phyloP scores from a whole-genome alignment of 1,284 basidiomycete genomes.

The Mycosarcoma maydis region DNA sequence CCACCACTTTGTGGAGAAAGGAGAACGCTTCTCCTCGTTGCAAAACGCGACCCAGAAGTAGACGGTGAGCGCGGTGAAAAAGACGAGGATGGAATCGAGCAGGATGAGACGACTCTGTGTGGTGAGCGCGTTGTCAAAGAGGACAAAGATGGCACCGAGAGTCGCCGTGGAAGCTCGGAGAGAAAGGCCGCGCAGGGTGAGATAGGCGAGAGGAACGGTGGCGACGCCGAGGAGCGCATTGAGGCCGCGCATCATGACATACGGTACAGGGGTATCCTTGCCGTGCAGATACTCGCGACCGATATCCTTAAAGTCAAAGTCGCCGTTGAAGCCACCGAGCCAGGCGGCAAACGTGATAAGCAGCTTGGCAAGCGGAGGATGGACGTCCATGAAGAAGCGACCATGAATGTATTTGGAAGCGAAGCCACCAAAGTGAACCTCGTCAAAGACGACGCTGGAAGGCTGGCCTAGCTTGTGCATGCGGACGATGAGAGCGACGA shows the following conservation, averaged over 20 bases:
- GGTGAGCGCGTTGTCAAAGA: constrained; percentile 94
- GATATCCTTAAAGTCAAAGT: constrained; percentile 97
- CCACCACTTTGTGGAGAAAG: constrained; percentile 92
- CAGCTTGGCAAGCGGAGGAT: constrained; percentile 95
- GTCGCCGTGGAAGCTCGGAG: constrained; percentile 84
- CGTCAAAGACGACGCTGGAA: constrained; percentile 66
- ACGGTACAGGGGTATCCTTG: constrained; percentile 76
- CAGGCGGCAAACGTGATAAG: constrained; percentile 90
- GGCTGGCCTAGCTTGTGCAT: constrained; percentile 59
- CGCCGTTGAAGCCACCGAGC: constrained; percentile 87
- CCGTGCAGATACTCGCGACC: constrained; percentile 69
- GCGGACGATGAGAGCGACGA: constrained; percentile 51
- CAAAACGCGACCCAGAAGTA: constrained; percentile 90
- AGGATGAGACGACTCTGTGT: constrained; percentile 97
- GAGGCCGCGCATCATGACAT: constrained; percentile 93
- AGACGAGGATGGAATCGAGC: constrained; percentile 94
- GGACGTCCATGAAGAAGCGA: constrained; percentile 92
- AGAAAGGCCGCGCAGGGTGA: constrained; percentile 90
- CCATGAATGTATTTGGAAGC: constrained; percentile 88
- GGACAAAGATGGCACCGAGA: constrained; percentile 87
- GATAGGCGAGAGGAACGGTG: constrained; percentile 88
- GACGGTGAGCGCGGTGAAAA: constrained; percentile 91
- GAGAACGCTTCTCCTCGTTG: constrained; percentile 79
- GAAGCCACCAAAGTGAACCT: constrained; percentile 69
- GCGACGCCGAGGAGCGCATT: constrained; percentile 89